Base-by-base conservation (phyloP, 257 asterid genomes). In the Rauvolfia tetraphylla region DNA sequence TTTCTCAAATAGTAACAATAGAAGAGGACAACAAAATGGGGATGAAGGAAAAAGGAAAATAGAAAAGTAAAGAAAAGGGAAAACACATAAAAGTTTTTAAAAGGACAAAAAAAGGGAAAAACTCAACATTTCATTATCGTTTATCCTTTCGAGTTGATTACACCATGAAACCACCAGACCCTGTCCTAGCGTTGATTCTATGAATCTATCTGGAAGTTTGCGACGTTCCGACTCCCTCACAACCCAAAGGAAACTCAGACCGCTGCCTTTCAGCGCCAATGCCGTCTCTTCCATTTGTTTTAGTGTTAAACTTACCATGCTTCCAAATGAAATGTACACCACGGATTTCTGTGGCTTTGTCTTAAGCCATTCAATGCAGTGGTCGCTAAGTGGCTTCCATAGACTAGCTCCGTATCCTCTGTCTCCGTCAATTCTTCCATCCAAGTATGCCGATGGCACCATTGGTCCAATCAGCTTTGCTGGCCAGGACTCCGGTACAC, bases 101-200 rank as follows among this genome's bases (percentile, higher is more conserved):
- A n/a, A n/a, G n/a, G n/a, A n/a, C n/a, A n/a, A n/a, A n/a, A n/a
- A n/a, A n/a, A n/a, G n/a, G n/a, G n/a, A n/a, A n/a, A n/a, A n/a
- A n/a, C n/a, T n/a, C n/a, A n/a, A n/a, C n/a, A n/a, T n/a, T n/a
- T n/a, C n/a, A n/a, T n/a, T n/a, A n/a, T n/a, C n/a, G n/a, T n/a
- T n/a, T n/a, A n/a, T n/a, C n/a, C n/a, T 71, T 79, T 89, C 95
- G 1, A 91, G 90, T 46, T 91, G 97, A 31, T 89, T 88, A 78
- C 95, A 89, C 97, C 95, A 91, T 3, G 93, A 63, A 36, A 91
- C 89, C n/a, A 91, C 71, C 39, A 89, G 73, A 0, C 93, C 93
- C 68, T 80, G 83, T 0, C 77, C 88, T 11, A 57, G 20, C 25
- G 77, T 41, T 2, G 84, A 77, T 9, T 84, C 81, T 0, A n/a